These are phyloP conservation scores for Eremothecium gossypii DNA, from an alignment of 1,139 yeast genomes.

Conservation along the genomic window DNA sequence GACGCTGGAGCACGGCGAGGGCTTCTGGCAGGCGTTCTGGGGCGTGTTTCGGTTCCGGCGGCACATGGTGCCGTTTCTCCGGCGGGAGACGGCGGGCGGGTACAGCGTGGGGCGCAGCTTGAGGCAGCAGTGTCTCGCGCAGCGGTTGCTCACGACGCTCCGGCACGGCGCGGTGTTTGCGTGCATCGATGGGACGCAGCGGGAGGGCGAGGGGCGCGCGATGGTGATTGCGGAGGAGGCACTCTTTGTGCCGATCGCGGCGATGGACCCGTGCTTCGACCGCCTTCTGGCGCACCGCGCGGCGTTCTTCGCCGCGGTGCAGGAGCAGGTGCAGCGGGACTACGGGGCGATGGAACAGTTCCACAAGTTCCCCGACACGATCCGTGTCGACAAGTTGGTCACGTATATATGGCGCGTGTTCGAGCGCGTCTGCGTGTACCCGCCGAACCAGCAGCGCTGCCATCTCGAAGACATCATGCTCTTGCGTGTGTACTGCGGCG, in stretches of 20 bases:
- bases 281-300: conserved; percentile 14
- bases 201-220: background rate
- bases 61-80: conserved; percentile 5
- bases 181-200: conserved; percentile 6
- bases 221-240: conserved; percentile 12
- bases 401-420: conserved; percentile 4
- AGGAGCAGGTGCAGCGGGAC: conserved; percentile 8
- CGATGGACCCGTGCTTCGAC: conserved; percentile 22
- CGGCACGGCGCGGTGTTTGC: conserved; percentile 17
- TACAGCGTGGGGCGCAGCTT: conserved; percentile 2
- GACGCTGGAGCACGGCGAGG: background rate
- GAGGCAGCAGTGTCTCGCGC: background rate
- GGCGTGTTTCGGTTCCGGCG: conserved; percentile 2
- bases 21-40: conserved; percentile 4
- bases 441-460: background rate
- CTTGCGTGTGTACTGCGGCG: conserved; percentile 24
- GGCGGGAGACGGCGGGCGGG: conserved; percentile 3
- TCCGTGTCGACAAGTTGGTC: conserved; percentile 13
- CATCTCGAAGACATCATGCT: conserved; percentile 20
- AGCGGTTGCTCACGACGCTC: conserved; percentile 10
- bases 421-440: background rate
- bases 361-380: conserved; percentile 12
- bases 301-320: conserved; percentile 11
- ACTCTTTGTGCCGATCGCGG: conserved; percentile 16
- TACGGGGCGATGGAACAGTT: conserved; percentile 11